Evolutionary conservation across 352 stramenopile species (phyloP), one percentile per base, ranked within the genome.

Genomic region (Pythium biforme): DNA sequence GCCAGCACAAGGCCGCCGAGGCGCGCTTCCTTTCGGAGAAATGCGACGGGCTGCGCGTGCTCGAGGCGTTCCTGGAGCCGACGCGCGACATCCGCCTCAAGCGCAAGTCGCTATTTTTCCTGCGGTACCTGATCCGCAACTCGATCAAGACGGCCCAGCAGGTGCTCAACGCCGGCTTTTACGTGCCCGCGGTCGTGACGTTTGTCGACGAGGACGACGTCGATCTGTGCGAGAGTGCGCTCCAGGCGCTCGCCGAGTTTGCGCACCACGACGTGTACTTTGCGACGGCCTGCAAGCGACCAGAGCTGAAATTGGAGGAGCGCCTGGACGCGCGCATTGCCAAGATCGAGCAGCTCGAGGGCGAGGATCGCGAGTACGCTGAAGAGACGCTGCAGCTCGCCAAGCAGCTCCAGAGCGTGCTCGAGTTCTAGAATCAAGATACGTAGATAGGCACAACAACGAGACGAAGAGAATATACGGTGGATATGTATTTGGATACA

Each of bases 21-120:
- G 60, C 68, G 65, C 70, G 74, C 8, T 92, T 92, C 29, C 57
- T 95, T 2, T 74, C 73, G 19, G 70, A 76, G 8, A 71, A 47
- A 11, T 92, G 79, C 66, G 60, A 90, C 8, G 86, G 84, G 0
- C 69, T 94, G 3, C 45, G 68, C 10, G 69, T 93, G 31, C 67
- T 95, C 23, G 66, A 81, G 52, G 27, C 51, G n/a, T 89, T 86
- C 34, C 33, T 95, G 39, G 33, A 74, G 52, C n/a, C 55, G 0
- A 70, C 70, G 12, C 67, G 61, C 39, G 86, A 93, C 65, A 62
- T 93, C 41, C 79, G 83, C 5, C 69, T 95, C 51, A 79, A 92
- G 66, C 84, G 86, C 62, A 93, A 92, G 66, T 73, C 86, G 59
- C 70, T 95, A 12, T 95, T 95, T 64, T 86, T 95, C 51, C 62